Evolutionary conservation across 495 filamentous ascomycete species (phyloP).

Genomic region (Talaromyces nanjingensis): DNA sequence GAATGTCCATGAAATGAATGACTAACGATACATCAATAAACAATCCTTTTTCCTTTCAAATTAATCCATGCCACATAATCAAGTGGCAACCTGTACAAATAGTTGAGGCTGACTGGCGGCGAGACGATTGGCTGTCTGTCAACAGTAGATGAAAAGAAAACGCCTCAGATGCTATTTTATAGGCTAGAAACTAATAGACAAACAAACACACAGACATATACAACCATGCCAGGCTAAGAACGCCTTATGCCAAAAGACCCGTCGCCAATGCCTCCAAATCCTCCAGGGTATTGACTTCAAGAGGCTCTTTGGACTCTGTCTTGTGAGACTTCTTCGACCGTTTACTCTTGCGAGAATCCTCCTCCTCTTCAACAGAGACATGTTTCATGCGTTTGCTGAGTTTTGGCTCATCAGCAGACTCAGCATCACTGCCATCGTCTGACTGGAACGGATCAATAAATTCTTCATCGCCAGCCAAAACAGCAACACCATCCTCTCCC

Average conservation of each 20-base stretch:
- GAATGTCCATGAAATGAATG: background rate
- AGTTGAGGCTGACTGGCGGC: background rate
- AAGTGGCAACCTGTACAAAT: background rate
- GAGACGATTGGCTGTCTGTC: too few relatives aligned
- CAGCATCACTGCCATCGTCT: slow-evolving; percentile 36
- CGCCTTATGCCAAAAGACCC: slow-evolving; percentile 57
- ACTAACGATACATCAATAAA: background rate
- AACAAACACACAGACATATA: background rate
- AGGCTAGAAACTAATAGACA: background rate
- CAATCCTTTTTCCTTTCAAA: background rate
- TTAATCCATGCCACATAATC: background rate
- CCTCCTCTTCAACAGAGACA: slow-evolving; percentile 15
- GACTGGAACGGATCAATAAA: slow-evolving; percentile 35
- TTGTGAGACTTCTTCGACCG: slow-evolving; percentile 31
- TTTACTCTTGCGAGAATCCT: slow-evolving; percentile 40
- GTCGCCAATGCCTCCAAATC: slow-evolving; percentile 85
- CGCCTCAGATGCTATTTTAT: background rate
- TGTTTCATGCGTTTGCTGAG: slow-evolving; percentile 31
- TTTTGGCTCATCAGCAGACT: slow-evolving; percentile 23
- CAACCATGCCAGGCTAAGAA: background rate
- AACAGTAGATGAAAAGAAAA: background rate
- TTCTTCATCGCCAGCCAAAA: slow-evolving; percentile 32
- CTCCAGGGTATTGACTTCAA: slow-evolving; percentile 63
- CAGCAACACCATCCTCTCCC: slow-evolving; percentile 34
- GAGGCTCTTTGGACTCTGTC: slow-evolving; percentile 48